Conservation (phyloP, 495 filamentous ascomycete species). For the Aspergillus sclerotiicarbonarius region DNA sequence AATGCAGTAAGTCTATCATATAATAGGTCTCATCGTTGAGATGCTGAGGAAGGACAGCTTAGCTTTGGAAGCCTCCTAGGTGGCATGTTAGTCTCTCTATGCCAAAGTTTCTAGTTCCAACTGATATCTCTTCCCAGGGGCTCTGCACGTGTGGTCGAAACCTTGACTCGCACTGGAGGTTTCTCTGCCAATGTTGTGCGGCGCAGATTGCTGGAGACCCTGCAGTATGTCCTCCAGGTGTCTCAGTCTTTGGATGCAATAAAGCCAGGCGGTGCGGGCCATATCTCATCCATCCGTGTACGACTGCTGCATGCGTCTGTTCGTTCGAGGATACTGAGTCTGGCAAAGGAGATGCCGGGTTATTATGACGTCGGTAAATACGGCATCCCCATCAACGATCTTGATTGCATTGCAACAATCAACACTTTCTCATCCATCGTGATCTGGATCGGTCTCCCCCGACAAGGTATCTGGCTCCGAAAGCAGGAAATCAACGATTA, state of each 20-base stretch:
- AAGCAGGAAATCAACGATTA: constrained; percentile 66
- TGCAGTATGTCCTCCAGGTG: constrained; percentile 72
- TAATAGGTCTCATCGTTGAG: background rate
- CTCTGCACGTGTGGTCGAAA: constrained; percentile 65
- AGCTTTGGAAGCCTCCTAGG: constrained; percentile 42
- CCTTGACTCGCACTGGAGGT: constrained; percentile 73
- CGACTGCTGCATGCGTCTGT: constrained; percentile 73
- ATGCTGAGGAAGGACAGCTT: constrained; percentile 22
- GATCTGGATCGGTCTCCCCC: constrained; percentile 66
- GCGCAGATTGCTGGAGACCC: constrained; percentile 70
- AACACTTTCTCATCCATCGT: constrained; percentile 63
- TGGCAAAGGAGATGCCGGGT: constrained; percentile 50
- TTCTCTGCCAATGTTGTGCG: constrained; percentile 69
- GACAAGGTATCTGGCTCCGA: constrained; percentile 66
- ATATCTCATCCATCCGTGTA: constrained; percentile 67
- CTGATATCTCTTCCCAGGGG: constrained; percentile 34
- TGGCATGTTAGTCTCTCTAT: constrained; percentile 31
- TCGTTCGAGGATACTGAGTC: constrained; percentile 60
- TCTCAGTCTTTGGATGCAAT: constrained; percentile 63
- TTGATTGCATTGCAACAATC: constrained; percentile 72
- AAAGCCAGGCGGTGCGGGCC: constrained; percentile 65
- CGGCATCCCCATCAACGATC: constrained; percentile 71
- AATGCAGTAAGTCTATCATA: constrained; percentile 29
- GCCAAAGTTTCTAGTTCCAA: background rate
- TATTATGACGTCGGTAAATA: constrained; percentile 61